Evolutionary conservation across 2,329 filamentous ascomycete genomes (phyloP).

Genomic region (Rachicladosporium sp.): DNA sequence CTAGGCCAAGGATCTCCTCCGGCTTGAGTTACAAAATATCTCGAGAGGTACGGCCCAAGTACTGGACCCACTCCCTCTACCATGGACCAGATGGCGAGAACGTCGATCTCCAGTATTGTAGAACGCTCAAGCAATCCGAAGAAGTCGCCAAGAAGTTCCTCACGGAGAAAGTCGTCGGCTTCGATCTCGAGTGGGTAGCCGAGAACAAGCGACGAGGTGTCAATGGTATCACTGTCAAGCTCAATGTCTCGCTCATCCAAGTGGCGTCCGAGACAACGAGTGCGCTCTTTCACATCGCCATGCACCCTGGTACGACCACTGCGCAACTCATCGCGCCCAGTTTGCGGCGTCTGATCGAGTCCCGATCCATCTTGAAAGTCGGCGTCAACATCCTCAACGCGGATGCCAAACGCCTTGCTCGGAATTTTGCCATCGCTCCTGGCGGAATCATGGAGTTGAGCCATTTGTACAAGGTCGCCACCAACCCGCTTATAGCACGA

Average conservation of each 20-base stretch:
- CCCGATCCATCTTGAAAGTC: constrained; percentile 55
- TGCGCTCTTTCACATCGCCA: constrained; percentile 67
- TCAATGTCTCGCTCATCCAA: constrained; percentile 72
- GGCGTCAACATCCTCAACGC: constrained; percentile 60
- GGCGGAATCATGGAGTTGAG: constrained; percentile 68
- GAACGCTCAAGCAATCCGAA: constrained; percentile 54
- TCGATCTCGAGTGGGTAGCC: constrained; percentile 75
- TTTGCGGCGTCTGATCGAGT: constrained; percentile 60
- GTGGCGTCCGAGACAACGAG: constrained; percentile 66
- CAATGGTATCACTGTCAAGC: constrained; percentile 36
- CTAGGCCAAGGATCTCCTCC: too few relatives aligned
- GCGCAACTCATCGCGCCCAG: constrained; percentile 55
- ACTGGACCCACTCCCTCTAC: constrained; percentile 59
- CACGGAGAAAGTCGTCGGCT: constrained; percentile 58
- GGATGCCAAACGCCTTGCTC: constrained; percentile 52
- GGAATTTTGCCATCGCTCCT: constrained; percentile 51
- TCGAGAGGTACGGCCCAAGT: too few relatives aligned
- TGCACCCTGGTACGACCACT: constrained; percentile 30
- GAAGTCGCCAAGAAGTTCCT: constrained; percentile 53
- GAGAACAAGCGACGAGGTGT: constrained; percentile 22
- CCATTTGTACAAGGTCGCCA: constrained; percentile 68
- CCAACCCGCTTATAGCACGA: constrained; percentile 15
- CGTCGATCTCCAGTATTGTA: constrained; percentile 69
- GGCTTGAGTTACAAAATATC: too few relatives aligned
- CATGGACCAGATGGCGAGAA: constrained; percentile 40